Evolutionary conservation across 176 grass and related monocot genomes (phyloP), one percentile per base, ranked within the genome.

Genomic region (Poa pratensis): DNA sequence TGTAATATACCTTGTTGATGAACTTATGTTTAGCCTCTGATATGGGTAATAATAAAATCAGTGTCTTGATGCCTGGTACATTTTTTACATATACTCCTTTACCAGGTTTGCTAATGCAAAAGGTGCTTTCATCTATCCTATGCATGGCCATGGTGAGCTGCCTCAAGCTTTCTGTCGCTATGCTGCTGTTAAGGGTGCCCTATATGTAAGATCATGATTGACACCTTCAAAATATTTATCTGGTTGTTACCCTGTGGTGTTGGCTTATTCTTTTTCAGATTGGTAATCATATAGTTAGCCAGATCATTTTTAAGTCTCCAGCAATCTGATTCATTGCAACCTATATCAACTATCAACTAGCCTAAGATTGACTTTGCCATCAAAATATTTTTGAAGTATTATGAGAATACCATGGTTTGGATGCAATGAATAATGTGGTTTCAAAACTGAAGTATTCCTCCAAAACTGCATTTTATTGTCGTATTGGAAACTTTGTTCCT

Each of bases 111-210:
- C 89, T 91, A 91, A 93, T 86, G 88, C 92, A 80, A 66, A 91
- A 86, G 90, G 92, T 40, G 88, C 92, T 78, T 97, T 97, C 89
- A 91, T 97, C 66, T 94, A 94, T 83, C 92, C 92, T 46, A 94
- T 94, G 80, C 91, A 93, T 90, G 95, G 95, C 7, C 92, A 97
- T 93, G 95, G 90, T 67, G 95, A 97, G 85, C 91, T 97, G 72
- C 87, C 95, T 89, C 89, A 94, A 84, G 95, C 95, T 82, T 97
- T 97, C 58, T 97, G 92, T 34, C 89, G 92, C 61, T 94, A 85
- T 87, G 95, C 92, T 88, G 92, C 95, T 71, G 88, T 97, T 79
- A 97, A 94, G 87, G 95, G 92, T 65, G 85, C 92, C 83, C 80
- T 97, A 82, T 97, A 94, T 87, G 95, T 93, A 95, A 95, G 94